Conservation (phyloP, 768 basidiomycete genomes). For the Suillus spraguei region DNA sequence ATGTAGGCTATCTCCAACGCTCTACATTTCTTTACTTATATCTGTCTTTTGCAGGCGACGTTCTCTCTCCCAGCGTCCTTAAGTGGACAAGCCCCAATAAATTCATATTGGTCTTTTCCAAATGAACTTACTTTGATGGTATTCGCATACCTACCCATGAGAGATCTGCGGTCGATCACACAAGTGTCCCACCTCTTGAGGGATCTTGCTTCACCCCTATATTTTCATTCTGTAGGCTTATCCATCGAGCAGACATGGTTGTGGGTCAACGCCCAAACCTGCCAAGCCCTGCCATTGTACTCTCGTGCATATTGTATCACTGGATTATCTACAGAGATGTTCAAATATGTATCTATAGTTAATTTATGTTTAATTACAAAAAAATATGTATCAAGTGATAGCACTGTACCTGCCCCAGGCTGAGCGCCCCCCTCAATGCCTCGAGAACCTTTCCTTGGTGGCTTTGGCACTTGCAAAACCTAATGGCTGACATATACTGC, state of each 20-base stretch:
- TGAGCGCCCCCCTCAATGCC: no score
- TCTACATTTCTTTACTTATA: neutral
- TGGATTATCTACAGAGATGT: no score
- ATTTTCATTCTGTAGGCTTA: neutral
- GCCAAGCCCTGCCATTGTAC: slow-evolving; percentile 7
- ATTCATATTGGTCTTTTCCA: neutral
- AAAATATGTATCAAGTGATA: no score
- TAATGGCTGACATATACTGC: no score
- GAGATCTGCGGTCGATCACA: neutral
- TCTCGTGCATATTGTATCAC: no score
- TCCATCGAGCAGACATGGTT: neutral
- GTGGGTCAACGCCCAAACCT: slow-evolving; percentile 1
- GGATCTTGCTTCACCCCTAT: neutral
- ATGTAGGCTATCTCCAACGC: neutral
- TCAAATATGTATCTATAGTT: no score
- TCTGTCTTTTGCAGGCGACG: neutral
- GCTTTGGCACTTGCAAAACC: no score
- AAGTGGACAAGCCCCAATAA: neutral
- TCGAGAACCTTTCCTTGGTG: no score
- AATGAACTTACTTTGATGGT: neutral
- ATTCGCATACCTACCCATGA: neutral
- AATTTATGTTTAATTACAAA: no score
- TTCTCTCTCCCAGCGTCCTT: neutral
- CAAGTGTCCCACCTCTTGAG: neutral
- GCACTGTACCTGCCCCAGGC: no score